phyloP scores from a whole-genome alignment of 805 yeast species.

The Ogataea methanolica region DNA sequence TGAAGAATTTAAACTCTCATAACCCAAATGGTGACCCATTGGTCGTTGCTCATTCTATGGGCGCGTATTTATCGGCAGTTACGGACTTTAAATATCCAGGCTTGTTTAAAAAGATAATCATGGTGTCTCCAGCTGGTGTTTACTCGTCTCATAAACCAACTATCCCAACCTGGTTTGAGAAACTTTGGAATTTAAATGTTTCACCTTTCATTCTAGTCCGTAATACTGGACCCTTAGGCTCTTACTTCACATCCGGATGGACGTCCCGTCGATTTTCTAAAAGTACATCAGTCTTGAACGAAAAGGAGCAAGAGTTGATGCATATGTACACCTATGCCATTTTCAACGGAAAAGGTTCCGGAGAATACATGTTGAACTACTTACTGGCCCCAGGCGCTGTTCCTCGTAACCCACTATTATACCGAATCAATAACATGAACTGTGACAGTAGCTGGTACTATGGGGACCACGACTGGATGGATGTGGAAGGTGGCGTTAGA shows the following conservation, averaged over 20 bases:
- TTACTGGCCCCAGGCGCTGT: slow-evolving; percentile 87
- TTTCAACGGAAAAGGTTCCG: slow-evolving; percentile 84
- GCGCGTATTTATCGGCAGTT: slow-evolving; percentile 74
- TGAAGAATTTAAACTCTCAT: slow-evolving; percentile 32
- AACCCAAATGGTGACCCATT: slow-evolving; percentile 35
- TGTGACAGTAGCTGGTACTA: slow-evolving; percentile 79
- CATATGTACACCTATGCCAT: slow-evolving; percentile 81
- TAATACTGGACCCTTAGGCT: slow-evolving; percentile 75
- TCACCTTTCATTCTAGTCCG: slow-evolving; percentile 85
- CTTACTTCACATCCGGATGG: slow-evolving; percentile 87
- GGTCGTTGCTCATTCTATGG: slow-evolving; percentile 85
- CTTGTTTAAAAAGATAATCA: slow-evolving; percentile 60
- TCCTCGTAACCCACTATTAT: slow-evolving; percentile 69
- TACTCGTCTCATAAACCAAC: slow-evolving; percentile 41
- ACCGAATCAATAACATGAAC: slow-evolving; percentile 45
- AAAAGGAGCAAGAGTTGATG: slow-evolving; percentile 44
- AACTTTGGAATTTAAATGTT: slow-evolving; percentile 71
- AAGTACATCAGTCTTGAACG: slow-evolving; percentile 29
- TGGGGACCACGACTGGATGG: slow-evolving; percentile 74
- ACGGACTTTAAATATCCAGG: slow-evolving; percentile 61
- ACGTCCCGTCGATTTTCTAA: slow-evolving; percentile 73
- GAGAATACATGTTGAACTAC: slow-evolving; percentile 86
- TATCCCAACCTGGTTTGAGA: slow-evolving; percentile 74
- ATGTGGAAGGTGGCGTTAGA: slow-evolving; percentile 41
- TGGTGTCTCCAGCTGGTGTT: slow-evolving; percentile 90